Evolutionary conservation across 495 filamentous ascomycete species (phyloP), one percentile per base, ranked within the genome.

Genomic region (Podospora pseudopauciseta): DNA sequence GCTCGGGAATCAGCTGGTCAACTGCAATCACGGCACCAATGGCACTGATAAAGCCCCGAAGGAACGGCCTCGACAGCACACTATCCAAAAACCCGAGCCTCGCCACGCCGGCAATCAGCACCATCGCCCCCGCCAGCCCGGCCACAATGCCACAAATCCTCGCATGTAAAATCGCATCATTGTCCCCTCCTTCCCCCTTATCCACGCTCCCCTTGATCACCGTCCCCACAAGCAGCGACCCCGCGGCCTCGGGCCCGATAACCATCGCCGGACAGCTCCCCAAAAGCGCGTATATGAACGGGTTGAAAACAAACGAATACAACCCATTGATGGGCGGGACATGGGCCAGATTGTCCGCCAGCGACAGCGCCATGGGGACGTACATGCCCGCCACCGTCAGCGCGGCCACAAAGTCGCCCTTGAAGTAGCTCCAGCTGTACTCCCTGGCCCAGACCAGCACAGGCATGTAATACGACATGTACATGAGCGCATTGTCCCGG

Each of bases 361-460:
- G 86, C 4, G 94, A 97, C 30, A 99, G 86, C 0, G 94, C 89
- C 94, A 99, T 97, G 28, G 95, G 95, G 53, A 99, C 91, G 74
- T 99, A 99, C 81, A 99, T 93, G 16, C 93, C 97, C 1, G 94
- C 92, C 79, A 99, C 89, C 2, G 95, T 97, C 64, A 98, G 77
- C 59, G 91, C 87, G 15, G 95, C 93, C 11, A 93, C 83, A 34
- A 97, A 82, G 80, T 99, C 95, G 34, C 96, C 95, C 71, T 89
- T 85, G 30, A 98, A 77, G 76, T 89, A 96, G 5, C 86, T 85
- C 87, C 86, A 91, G 68, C 80, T 86, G 74, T 99, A 99, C 75
- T 96, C 89, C 54, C 80, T 80, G 39, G 95, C 88, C 95, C 95
- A 99, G 65, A 89, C 91, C 68, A 96, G 80, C 64, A 93, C 90